A percentile compares a stretch with the other conserved stretches of the same genome.
Evolutionary conservation across 2,329 filamentous ascomycete genomes (phyloP).

Genomic region (Endoconidiophora laricicola): DNA sequence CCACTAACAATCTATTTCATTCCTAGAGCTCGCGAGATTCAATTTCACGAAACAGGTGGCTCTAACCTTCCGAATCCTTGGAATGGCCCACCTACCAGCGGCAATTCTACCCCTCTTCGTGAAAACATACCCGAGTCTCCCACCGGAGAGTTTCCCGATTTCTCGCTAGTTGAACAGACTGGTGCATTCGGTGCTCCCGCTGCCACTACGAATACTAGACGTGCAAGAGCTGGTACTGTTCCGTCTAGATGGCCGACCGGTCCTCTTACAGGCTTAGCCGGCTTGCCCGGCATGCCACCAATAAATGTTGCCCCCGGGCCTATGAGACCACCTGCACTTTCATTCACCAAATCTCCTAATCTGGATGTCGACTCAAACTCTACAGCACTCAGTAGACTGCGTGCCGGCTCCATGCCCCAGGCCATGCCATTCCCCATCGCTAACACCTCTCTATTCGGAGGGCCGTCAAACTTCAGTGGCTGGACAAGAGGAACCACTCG

Average conservation of each 20-base stretch:
- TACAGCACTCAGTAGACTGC: constrained; percentile 58
- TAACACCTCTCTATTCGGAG: constrained; percentile 50
- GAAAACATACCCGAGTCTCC: constrained; percentile 97
- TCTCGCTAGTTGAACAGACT: constrained; percentile 39
- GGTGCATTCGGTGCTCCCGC: constrained; percentile 21
- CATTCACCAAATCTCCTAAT: constrained; percentile 53
- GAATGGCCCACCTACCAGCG: constrained; percentile 92
- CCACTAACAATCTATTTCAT: neutral
- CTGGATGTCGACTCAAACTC: constrained; percentile 39
- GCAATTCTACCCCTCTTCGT: constrained; percentile 86
- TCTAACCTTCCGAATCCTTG: constrained; percentile 56
- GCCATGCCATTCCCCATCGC: constrained; percentile 46
- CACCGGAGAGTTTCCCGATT: constrained; percentile 87
- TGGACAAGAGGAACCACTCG: constrained; percentile 52
- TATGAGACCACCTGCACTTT: constrained; percentile 20
- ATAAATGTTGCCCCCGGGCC: constrained; percentile 6
- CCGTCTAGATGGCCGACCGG: constrained; percentile 82
- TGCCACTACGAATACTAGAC: constrained; percentile 47
- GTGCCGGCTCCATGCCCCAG: constrained; percentile 89
- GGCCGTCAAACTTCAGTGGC: constrained; percentile 75
- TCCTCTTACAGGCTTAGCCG: constrained; percentile 31
- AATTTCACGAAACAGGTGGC: constrained; percentile 79
- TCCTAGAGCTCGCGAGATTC: constrained; percentile 76
- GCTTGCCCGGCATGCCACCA: constrained; percentile 25
- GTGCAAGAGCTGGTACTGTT: constrained; percentile 86